Percentiles rank a stretch among this genome's conserved stretches.
These are phyloP conservation scores for Lactifluus volemus DNA, from an alignment of 768 basidiomycete species.

Conservation along the genomic window DNA sequence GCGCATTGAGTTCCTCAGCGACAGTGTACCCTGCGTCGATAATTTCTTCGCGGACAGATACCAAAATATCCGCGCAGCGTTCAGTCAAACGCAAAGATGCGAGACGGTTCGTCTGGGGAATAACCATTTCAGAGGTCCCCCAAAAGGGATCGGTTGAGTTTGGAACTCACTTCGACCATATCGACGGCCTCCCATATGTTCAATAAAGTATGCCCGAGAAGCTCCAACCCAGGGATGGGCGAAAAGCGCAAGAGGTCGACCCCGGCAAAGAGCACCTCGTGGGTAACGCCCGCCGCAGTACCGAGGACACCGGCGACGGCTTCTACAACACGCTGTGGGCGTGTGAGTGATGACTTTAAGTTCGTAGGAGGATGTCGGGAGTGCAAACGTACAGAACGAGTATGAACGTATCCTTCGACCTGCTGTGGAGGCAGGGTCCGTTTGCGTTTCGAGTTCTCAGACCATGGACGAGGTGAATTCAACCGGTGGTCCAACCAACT, in stretches of 20 bases:
- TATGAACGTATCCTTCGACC: constrained; percentile 23
- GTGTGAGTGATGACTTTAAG: not conserved
- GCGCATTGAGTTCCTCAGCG: constrained; percentile 38
- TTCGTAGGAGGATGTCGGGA: not conserved
- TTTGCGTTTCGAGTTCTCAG: constrained; percentile 20
- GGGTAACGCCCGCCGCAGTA: constrained; percentile 32
- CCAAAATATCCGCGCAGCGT: constrained; percentile 59
- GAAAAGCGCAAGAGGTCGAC: constrained; percentile 40
- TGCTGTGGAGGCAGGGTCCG: constrained; percentile 24
- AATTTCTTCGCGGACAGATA: constrained; percentile 56
- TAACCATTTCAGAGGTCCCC: not conserved
- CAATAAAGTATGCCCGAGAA: constrained; percentile 44
- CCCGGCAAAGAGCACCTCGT: constrained; percentile 36
- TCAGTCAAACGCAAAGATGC: constrained; percentile 64
- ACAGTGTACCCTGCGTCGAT: constrained; percentile 47
- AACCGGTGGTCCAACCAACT: constrained; percentile 22
- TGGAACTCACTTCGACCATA: constrained; percentile 41
- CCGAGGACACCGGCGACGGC: constrained; percentile 32
- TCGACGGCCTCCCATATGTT: constrained; percentile 59
- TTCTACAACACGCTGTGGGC: constrained; percentile 21
- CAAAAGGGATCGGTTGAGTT: not conserved
- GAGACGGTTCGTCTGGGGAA: constrained; percentile 51
- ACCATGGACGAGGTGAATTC: constrained; percentile 23
- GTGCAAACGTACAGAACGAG: constrained; percentile 22
- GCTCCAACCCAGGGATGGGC: constrained; percentile 48